Evolutionary conservation across 352 stramenopile species (phyloP).

Genomic region (Pythium myriotylum): DNA sequence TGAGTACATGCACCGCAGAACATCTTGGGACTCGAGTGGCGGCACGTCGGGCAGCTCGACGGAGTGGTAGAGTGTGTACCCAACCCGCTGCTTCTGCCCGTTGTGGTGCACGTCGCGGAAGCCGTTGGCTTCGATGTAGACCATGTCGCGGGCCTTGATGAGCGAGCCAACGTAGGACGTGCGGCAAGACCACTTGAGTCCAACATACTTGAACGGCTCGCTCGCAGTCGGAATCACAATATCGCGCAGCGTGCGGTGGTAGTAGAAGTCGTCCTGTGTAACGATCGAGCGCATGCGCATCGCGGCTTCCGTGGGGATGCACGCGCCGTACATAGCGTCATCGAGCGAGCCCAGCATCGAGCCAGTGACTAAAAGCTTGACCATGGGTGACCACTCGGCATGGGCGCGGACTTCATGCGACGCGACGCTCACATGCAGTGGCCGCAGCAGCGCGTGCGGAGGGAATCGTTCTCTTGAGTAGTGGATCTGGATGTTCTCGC

Average conservation of each 20-base stretch:
- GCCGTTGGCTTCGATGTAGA: conserved; percentile 52
- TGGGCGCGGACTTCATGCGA: background rate
- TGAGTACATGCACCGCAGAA: conserved; percentile 54
- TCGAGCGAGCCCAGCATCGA: conserved; percentile 55
- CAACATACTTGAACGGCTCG: too few relatives aligned
- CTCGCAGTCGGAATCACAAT: conserved; percentile 39
- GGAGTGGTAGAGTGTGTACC: conserved; percentile 42
- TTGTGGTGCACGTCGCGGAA: conserved; percentile 1
- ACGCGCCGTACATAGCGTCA: conserved; percentile 63
- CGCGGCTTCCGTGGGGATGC: conserved; percentile 29
- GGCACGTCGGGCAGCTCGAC: conserved; percentile 36
- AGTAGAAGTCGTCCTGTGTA: conserved; percentile 29
- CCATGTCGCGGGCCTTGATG: conserved; percentile 42
- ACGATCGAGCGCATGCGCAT: conserved; percentile 39
- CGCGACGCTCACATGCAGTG: background rate
- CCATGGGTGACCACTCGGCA: conserved; percentile 36
- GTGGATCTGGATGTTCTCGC: conserved; percentile 9
- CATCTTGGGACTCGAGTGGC: conserved; percentile 33
- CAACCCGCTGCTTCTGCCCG: conserved; percentile 27
- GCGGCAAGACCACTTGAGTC: conserved; percentile 24
- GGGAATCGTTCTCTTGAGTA: conserved; percentile 4
- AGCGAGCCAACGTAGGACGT: conserved; percentile 18
- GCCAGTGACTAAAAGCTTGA: conserved; percentile 56
- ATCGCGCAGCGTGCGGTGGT: conserved; percentile 39
- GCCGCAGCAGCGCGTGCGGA: conserved; percentile 4